Evolutionary conservation across 768 basidiomycete species (phyloP).

Genomic region (Lactarius evosmus): DNA sequence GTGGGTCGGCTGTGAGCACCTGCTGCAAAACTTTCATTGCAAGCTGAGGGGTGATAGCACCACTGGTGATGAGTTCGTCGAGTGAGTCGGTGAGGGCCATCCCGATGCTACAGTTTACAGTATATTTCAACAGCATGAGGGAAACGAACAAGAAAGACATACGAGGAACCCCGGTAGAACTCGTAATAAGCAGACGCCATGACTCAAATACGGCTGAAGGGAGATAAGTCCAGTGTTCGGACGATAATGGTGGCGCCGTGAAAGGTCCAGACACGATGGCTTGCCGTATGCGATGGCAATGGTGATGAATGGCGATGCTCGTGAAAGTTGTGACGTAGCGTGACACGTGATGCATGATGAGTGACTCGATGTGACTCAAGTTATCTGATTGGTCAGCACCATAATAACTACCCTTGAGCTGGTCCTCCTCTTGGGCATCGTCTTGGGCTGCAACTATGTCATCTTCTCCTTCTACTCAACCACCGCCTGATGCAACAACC

Average conservation of each 20-base stretch:
- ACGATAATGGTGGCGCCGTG: not conserved
- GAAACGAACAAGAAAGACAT: constrained; percentile 42
- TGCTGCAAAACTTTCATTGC: constrained; percentile 99
- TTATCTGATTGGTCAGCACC: constrained; percentile 9
- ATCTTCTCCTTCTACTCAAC: constrained; percentile 8
- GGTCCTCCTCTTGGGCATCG: too few species aligned
- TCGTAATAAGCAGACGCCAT: constrained; percentile 90
- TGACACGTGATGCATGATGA: not conserved
- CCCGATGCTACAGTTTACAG: constrained; percentile 67
- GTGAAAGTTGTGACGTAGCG: not conserved
- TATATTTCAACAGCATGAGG: constrained; percentile 13
- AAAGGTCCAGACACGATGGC: not conserved
- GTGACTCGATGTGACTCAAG: not conserved
- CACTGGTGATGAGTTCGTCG: constrained; percentile 96
- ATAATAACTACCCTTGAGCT: not conserved
- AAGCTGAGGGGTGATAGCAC: constrained; percentile 93
- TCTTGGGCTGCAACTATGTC: constrained; percentile 20
- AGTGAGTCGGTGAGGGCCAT: constrained; percentile 97
- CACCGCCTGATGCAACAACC: not conserved
- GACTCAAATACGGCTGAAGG: constrained; percentile 8
- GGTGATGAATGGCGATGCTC: too few species aligned
- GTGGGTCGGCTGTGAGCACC: constrained; percentile 45
- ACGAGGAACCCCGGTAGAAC: constrained; percentile 91
- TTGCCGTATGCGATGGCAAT: not conserved
- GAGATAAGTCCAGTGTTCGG: not conserved